phyloP scores from a whole-genome alignment of 495 filamentous ascomycete genomes.

The Lichina pygmaea region DNA sequence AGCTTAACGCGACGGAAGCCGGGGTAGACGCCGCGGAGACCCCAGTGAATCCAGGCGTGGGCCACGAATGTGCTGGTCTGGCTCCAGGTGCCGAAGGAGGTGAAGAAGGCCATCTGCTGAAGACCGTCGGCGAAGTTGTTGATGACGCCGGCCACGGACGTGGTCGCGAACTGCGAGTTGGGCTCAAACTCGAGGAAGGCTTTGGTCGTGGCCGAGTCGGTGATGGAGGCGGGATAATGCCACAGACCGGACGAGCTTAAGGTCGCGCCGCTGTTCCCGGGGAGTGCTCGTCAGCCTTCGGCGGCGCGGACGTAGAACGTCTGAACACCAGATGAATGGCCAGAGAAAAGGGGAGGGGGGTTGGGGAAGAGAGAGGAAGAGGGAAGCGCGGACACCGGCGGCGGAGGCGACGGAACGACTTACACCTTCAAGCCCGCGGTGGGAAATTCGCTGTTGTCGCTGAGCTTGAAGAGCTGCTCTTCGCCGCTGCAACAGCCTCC shows the following conservation, averaged over 20 bases:
- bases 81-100: slow-evolving; percentile 27
- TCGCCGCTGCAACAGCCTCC: slow-evolving; percentile 21
- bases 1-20: slow-evolving; percentile 27
- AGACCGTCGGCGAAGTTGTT: slow-evolving; percentile 24
- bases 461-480: slow-evolving; percentile 25
- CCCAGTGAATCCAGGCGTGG: slow-evolving; percentile 37
- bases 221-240: slow-evolving; percentile 30
- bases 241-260: slow-evolving; percentile 26
- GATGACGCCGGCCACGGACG: slow-evolving; percentile 29
- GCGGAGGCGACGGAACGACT: too few relatives aligned
- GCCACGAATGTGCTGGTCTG: slow-evolving; percentile 26
- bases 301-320: not conserved
- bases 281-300: not conserved
- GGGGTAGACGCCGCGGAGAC: slow-evolving; percentile 27
- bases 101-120: slow-evolving; percentile 36
- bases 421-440: slow-evolving; percentile 18
- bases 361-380: too few relatives aligned
- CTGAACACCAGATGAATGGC: not conserved
- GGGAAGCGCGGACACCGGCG: too few relatives aligned
- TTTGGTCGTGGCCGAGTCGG: slow-evolving; percentile 22
- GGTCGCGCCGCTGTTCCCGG: slow-evolving; percentile 13
- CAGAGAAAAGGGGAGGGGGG: not conserved
- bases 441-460: slow-evolving; percentile 19
- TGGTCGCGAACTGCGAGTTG: slow-evolving; percentile 6
- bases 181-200: slow-evolving; percentile 24